These are phyloP conservation scores for Tulasnella sp. DNA, from an alignment of 768 basidiomycete genomes.

Conservation along the genomic window DNA sequence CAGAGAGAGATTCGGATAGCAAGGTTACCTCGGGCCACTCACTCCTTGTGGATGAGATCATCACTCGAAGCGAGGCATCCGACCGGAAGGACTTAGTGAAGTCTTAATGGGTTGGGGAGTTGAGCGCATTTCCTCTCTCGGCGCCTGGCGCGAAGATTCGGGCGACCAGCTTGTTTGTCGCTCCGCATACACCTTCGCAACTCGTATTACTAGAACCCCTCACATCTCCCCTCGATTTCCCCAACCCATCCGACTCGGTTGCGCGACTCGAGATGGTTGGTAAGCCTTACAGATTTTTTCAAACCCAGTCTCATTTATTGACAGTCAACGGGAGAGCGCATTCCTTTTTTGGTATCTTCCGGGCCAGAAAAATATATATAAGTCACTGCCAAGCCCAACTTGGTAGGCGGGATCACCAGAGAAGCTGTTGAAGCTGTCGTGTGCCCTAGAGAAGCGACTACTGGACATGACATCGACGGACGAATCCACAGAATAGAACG, in stretches of 20 bases:
- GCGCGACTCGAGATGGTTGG: constrained; percentile 52
- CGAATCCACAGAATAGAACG: no score
- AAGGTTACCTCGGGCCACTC: constrained; percentile 66
- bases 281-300: constrained; percentile 56
- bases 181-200: background rate
- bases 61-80: constrained; percentile 39
- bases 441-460: constrained; percentile 7
- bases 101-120: constrained; percentile 45
- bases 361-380: background rate
- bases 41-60: constrained; percentile 62
- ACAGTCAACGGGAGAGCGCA: constrained; percentile 57
- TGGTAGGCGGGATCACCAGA: background rate
- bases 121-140: constrained; percentile 36
- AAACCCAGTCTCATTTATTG: constrained; percentile 45
- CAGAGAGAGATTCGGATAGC: constrained; percentile 37
- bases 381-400: background rate
- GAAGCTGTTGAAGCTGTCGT: constrained; percentile 6
- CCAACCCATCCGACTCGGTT: constrained; percentile 30
- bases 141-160: constrained; percentile 20
- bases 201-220: constrained; percentile 28
- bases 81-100: constrained; percentile 48
- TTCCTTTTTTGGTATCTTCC: constrained; percentile 50
- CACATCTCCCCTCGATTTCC: constrained; percentile 61
- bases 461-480: background rate
- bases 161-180: background rate